Evolutionary conservation across 2,329 filamentous ascomycete genomes (phyloP).

Genomic region (Hymenoscyphus albidus): DNA sequence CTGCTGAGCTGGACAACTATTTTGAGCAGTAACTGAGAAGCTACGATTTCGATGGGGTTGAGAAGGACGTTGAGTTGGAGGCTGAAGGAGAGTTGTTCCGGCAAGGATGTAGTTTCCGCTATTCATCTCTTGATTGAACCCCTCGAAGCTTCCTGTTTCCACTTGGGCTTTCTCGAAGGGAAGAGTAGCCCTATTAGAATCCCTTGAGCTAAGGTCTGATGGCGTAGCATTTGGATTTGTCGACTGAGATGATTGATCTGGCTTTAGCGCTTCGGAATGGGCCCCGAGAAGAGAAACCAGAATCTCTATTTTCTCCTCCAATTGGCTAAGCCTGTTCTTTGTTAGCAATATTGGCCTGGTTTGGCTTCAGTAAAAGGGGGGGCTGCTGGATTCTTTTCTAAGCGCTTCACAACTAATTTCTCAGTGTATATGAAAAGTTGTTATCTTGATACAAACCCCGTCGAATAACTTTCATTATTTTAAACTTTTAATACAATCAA

Average conservation of each 20-base stretch:
- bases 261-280: slow-evolving; percentile 12
- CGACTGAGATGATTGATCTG: slow-evolving; percentile 8
- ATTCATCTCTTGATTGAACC: background rate
- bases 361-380: too few relatives aligned
- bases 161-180: background rate
- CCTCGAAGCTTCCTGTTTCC: background rate
- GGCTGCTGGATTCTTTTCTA: too few relatives aligned
- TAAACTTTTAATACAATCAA: background rate
- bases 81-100: background rate
- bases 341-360: too few relatives aligned
- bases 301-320: slow-evolving; percentile 21
- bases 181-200: background rate
- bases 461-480: background rate
- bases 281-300: slow-evolving; percentile 24
- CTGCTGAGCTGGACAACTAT: background rate
- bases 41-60: background rate
- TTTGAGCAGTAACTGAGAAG: background rate
- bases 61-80: background rate
- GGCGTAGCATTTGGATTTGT: slow-evolving; percentile 6
- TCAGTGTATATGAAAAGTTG: too few relatives aligned
- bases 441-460: too few relatives aligned
- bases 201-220: background rate
- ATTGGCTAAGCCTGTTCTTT: background rate
- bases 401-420: too few relatives aligned
- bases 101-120: background rate